Evolutionary conservation across 768 basidiomycete genomes (phyloP).

Genomic region (Psilocybe azurescens): DNA sequence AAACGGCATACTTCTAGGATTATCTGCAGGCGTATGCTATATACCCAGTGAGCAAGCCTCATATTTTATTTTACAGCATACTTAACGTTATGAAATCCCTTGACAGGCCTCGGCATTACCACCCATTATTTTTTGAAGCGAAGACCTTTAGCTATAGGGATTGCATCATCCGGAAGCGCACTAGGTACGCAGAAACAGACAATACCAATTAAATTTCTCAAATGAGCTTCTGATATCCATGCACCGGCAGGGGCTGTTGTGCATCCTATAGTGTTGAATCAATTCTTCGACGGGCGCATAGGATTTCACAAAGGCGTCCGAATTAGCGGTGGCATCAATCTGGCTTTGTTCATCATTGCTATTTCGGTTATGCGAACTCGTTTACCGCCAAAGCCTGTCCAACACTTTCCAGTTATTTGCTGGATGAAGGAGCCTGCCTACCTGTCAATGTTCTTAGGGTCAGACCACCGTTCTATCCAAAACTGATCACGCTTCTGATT

Average conservation of each 20-base stretch:
- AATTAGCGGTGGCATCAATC: conserved; percentile 35
- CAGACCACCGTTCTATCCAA: background rate
- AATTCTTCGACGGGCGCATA: conserved; percentile 37
- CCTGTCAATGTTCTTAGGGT: conserved; percentile 6
- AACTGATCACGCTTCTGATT: background rate
- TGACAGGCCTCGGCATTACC: conserved; percentile 36
- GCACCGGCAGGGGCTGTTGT: conserved; percentile 47
- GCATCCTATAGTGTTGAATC: conserved; percentile 66
- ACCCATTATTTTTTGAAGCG: conserved; percentile 57
- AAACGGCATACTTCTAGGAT: conserved; percentile 51
- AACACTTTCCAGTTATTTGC: conserved; percentile 17
- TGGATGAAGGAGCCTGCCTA: conserved; percentile 13
- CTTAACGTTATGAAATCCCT: no score
- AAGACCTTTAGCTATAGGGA: conserved; percentile 54
- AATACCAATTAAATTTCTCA: background rate
- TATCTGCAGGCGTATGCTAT: conserved; percentile 52
- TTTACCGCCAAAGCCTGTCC: conserved; percentile 34
- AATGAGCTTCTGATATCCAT: background rate
- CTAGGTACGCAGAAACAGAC: conserved; percentile 24
- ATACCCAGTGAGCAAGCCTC: conserved; percentile 40
- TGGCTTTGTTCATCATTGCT: conserved; percentile 25
- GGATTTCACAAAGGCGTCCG: conserved; percentile 46
- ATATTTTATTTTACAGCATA: no score
- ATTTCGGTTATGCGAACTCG: conserved; percentile 37
- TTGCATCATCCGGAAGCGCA: conserved; percentile 40